Base-by-base conservation (phyloP, 1,284 basidiomycete species). In the Veloporphyrellus conicus region DNA sequence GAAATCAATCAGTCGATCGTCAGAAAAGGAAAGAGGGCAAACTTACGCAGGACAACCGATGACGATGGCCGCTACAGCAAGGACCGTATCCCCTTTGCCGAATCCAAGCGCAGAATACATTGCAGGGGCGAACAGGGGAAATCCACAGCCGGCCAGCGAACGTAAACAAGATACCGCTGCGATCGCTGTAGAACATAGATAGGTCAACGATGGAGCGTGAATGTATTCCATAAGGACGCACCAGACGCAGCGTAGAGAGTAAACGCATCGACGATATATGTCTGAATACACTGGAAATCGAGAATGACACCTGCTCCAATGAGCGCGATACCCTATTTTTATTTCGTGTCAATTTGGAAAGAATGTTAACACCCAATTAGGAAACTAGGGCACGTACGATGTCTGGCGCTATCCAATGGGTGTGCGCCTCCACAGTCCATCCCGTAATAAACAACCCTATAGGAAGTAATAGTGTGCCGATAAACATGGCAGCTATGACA, bases 381-480 rank as follows among this genome's bases (percentile, higher is more conserved):
- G 32, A 22, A 15, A 6, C 32, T 7, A 7, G 18, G 41, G 28
- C 10, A 63, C 77, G 57, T 52, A 82, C 82, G 35, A 86, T 73
- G 54, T 87, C 82, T 0, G 81, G 76, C 1, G 67, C 79, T 48
- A 87, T 80, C 86, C 86, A 90, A 51, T 79, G 79, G 0, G 77
- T 58, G 20, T 67, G 62, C 1, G 71, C 62, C 43, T 83, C 58
- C 5, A 79, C 79, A 0, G 77, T 71, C 86, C 86, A 90, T 12
- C 87, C 86, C 1, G 77, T 66, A 11, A 87, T 65, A 18, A 89
- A 62, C 8, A 87, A 62, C 1, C 86, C 87, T 0, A 76, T 64
- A 0, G 81, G 78, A 6, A 85, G 69, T 2, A 79, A 11, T 2
- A 81, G 50, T 0, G 76, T 74, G 0, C 80, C 81, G 0, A 79